Evolutionary conservation across 805 yeast genomes (phyloP), one percentile per base, ranked within the genome.

Genomic region (Novakomyces olei): DNA sequence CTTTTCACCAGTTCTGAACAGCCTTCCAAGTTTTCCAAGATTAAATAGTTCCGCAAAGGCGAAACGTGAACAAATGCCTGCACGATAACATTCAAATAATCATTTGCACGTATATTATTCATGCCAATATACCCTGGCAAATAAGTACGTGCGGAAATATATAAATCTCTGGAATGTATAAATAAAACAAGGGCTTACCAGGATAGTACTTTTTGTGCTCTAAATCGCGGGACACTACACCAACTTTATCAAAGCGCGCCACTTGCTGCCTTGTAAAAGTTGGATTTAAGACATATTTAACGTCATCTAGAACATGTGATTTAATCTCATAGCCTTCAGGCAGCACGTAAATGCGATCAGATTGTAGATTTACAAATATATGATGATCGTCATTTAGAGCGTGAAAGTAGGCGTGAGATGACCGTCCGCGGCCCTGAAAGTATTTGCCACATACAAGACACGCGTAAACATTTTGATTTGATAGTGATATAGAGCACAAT

Each of bases 391-490:
- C 64, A 36, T 69, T 61, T 14, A 77, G 57, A 1, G 80, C 62
- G 47, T 78, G 92, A 10, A 55, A 45, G 43, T 68, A 73, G 0
- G 83, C 81, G 15, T 70, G 70, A 0, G 83, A 66, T n/a, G 63
- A 47, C 36, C 50, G 54, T 1, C 69, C 63, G 16, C 80, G 57
- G 1, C 92, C 43, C 41, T 69, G 72, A 34, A 67, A 62, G 49
- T 68, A 78, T 43, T 65, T 70, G 22, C 83, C 85, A 51, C 92
- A 78, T 0, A 61, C 61, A 15, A 78, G 51, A 45, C 92, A 78
- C 20, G 77, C 69, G 43, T 76, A 74, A 1, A 77, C 63, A 42
- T 74, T 72, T 15, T 62, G 53, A 25, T 57, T 61, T 1, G 78
- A 60, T 15, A 76, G 53, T 0, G 80, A 63, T 0, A 72, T 64